Conservation (phyloP, 2,329 filamentous ascomycete genomes). For the Ophiocordyceps camponoti-rufipedis region DNA sequence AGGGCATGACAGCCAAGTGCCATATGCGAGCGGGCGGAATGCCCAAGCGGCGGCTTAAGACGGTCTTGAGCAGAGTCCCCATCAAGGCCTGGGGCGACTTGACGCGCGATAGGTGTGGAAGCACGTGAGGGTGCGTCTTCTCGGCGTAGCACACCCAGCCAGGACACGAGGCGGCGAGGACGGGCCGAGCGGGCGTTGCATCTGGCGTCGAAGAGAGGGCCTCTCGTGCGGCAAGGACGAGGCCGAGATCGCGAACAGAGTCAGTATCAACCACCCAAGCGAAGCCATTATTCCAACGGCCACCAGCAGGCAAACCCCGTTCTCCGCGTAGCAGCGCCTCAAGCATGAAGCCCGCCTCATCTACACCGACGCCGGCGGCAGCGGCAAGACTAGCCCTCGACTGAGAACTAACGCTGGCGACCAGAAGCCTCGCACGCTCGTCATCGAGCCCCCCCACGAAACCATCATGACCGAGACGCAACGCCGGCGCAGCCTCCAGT, state of each 20-base stretch:
- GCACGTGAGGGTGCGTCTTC: constrained; percentile 86
- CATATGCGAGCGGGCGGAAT: constrained; percentile 69
- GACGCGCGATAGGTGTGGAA: constrained; percentile 76
- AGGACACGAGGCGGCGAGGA: constrained; percentile 79
- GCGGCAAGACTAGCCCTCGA: constrained; percentile 76
- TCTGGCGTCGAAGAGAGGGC: constrained; percentile 23
- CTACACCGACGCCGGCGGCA: constrained; percentile 48
- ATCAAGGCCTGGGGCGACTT: constrained; percentile 90
- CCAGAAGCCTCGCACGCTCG: constrained; percentile 55
- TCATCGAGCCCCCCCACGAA: constrained; percentile 28
- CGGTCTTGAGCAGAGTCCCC: constrained; percentile 78
- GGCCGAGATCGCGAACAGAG: constrained; percentile 57
- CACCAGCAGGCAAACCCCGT: constrained; percentile 49
- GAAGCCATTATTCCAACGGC: constrained; percentile 59
- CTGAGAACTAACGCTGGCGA: constrained; percentile 88
- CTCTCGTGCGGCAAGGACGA: constrained; percentile 66
- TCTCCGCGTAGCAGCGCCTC: constrained; percentile 55
- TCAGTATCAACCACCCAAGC: constrained; percentile 87
- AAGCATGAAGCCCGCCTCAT: constrained; percentile 64
- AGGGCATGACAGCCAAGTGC: constrained; percentile 94
- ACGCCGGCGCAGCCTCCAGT: constrained; percentile 47
- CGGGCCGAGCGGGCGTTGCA: constrained; percentile 26
- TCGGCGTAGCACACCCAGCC: constrained; percentile 99
- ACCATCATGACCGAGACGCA: constrained; percentile 15
- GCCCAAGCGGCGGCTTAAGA: constrained; percentile 52